phyloP scores from a whole-genome alignment of 2,329 filamentous ascomycete species.

The Chalara sp. region DNA sequence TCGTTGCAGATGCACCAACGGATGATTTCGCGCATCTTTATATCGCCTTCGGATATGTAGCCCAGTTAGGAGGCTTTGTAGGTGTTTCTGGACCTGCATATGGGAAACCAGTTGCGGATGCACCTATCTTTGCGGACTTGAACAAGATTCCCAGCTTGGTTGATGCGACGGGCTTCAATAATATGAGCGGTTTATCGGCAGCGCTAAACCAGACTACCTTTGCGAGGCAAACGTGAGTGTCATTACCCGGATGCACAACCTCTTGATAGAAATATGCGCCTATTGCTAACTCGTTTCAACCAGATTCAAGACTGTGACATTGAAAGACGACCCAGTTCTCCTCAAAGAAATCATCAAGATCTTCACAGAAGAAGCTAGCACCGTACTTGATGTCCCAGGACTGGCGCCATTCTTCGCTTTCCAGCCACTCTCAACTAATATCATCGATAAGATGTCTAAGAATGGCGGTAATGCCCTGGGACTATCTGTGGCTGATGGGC shows the following conservation, averaged over 20 bases:
- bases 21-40: conserved; percentile 15
- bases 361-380: background rate
- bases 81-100: conserved; percentile 9
- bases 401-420: conserved; percentile 3
- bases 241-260: background rate
- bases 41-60: conserved; percentile 11
- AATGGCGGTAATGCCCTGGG: background rate
- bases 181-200: conserved; percentile 10
- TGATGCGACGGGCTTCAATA: conserved; percentile 9
- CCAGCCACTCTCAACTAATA: conserved; percentile 10
- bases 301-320: conserved; percentile 15
- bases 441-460: background rate
- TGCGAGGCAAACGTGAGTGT: conserved; percentile 6
- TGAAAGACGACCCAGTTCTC: conserved; percentile 11
- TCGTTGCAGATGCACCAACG: conserved; percentile 9
- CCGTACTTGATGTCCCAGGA: conserved; percentile 2
- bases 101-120: conserved; percentile 13
- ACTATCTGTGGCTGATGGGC: background rate
- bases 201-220: conserved; percentile 11
- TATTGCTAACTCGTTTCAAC: background rate
- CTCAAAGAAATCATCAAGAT: background rate
- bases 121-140: conserved; percentile 15
- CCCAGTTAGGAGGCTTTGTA: conserved; percentile 7
- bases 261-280: no score
- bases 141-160: conserved; percentile 10